Evolutionary conservation across 371 early-diverging fungal genomes (phyloP), one percentile per base, ranked within the genome.

Genomic region (Parasitella parasitica): DNA sequence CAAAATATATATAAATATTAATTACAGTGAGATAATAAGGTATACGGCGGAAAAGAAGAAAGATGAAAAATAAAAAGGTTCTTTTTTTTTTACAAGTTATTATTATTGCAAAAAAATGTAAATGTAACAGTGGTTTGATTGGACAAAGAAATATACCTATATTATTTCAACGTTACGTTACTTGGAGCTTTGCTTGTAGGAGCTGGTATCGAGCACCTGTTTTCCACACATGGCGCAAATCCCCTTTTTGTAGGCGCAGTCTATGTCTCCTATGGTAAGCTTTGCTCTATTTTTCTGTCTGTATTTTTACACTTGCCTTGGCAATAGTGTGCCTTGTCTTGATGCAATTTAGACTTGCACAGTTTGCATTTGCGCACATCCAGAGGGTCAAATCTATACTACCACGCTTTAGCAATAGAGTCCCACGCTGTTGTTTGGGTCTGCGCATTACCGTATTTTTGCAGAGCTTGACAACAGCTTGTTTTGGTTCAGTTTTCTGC

Each of bases 161-260:
- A 11, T 20, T 22, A 18, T 20, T 20, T 39, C 39, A 39, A 39
- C 16, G n/a, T 18, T 1, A 37, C 16, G 15, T 66, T 71, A 86
- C 60, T 85, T 86, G 24, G 82, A 65, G 9, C 81, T 76, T 70
- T 88, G 89, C 59, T 86, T 89, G 71, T 89, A 88, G 52, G 66
- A 72, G 9, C 64, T 81, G 12, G 82, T 81, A 72, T 91, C 89
- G 6, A 89, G 63, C 11, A 91, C 79, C 59, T 88, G 83, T 43
- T 85, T 85, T 15, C 92, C 92, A 70, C 92, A 91, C 85, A 91
- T 89, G 7, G 89, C 86, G 66, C 92, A 91, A 37, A 90, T 86
- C 51, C 91, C 92, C 55, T 86, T 82, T 64, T 90, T 88, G 57
- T 89, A 88, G 3, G 88, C 81, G 54, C 89, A 88, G 16, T 70